Evolutionary conservation across 2,329 filamentous ascomycete genomes (phyloP), one percentile per base, ranked within the genome.

Genomic region (Fusarium tanahbumbuense): DNA sequence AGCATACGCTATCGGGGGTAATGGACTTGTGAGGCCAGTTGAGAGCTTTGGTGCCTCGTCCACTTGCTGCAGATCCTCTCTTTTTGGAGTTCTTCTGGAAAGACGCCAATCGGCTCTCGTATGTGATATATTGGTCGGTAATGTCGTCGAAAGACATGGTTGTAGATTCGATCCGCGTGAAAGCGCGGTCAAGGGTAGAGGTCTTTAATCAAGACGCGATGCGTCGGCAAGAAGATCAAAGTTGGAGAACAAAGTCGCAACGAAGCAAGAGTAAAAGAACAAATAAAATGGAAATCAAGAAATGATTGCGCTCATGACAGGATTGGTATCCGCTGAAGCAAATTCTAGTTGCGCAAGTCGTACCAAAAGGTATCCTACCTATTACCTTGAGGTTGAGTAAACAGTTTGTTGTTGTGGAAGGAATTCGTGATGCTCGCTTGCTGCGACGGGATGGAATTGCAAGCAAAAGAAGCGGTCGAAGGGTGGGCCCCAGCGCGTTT

Each of bases 91-190:
- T 82, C 56, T 84, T 84, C 53, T 92, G 87, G 79, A 98, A 99
- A 13, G 93, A 95, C 32, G 89, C 90, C 37, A 98, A 82, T 49
- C 96, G 93, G 74, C 90, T 91, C 70, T 93, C 89, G 71, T 90
- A 90, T 18, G 91, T 92, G 72, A 87, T 84, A 77, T 84, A 89
- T 60, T 75, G 74, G 32, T 86, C 83, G 40, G 84, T 79, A 44
- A 80, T 71, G 46, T 82, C 81, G 57, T 76, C 75, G 60, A 75
- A 60, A 34, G 75, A 75, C 79, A 81, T 81, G 41, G 20, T 73
- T 67, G 46, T 59, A 60, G 53, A 40, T 67, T 61, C 37, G 62
- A 56, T 60, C 67, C 70, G 72, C 68, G 68, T 72, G 56, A 56
- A 69, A 56, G 53, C 66, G 68, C 64, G 62, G 40, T 67, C 64